phyloP scores from a whole-genome alignment of 2,329 filamentous ascomycete genomes.

The Epichloe scottii region DNA sequence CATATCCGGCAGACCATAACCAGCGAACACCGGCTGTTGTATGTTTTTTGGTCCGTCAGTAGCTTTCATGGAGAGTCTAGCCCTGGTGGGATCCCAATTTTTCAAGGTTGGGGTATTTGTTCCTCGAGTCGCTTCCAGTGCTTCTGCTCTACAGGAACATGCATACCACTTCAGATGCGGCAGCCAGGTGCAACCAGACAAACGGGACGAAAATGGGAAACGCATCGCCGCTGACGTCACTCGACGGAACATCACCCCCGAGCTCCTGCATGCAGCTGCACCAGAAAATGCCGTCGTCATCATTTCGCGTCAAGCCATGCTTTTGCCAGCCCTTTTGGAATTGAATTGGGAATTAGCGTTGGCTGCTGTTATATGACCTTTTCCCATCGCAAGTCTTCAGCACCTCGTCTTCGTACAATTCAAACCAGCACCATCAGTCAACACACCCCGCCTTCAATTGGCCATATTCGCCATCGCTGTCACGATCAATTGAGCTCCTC shows the following conservation, averaged over 20 bases:
- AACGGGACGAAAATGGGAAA: not conserved
- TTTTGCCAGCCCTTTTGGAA: not conserved
- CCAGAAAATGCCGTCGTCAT: conserved; percentile 1
- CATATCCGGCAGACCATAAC: conserved; percentile 53
- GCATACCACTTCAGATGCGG: conserved; percentile 65
- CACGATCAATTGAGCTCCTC: not conserved
- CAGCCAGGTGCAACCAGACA: conserved; percentile 22
- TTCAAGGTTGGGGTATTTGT: conserved; percentile 42
- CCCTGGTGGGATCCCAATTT: no score
- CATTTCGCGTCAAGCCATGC: not conserved
- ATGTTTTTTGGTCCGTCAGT: no score
- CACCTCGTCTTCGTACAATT: no score
- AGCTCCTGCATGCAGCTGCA: not conserved
- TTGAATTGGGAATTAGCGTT: not conserved
- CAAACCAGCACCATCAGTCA: not conserved
- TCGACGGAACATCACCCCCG: not conserved
- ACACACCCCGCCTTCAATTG: not conserved
- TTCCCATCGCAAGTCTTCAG: no score
- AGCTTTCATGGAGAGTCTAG: no score
- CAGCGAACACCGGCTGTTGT: no score
- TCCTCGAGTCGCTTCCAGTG: conserved; percentile 51
- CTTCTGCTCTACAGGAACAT: conserved; percentile 42
- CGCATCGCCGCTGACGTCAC: conserved; percentile 5
- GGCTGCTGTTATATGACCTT: not conserved
- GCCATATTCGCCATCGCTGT: not conserved